Evolutionary conservation across 495 filamentous ascomycete species (phyloP).

Genomic region (Cercophora sp.): DNA sequence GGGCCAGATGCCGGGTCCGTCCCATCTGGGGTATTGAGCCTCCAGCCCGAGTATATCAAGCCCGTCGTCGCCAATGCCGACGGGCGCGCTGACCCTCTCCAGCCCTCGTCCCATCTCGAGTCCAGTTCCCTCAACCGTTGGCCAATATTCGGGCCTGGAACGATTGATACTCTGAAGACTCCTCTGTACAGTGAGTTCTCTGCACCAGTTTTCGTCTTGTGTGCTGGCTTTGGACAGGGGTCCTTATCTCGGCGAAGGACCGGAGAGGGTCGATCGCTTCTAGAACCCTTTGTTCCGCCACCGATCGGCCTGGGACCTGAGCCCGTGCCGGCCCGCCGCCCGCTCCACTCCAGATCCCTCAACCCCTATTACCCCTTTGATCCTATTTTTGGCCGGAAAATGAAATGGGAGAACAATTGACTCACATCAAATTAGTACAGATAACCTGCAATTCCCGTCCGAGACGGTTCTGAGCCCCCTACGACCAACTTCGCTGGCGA

Average conservation of each 20-base stretch:
- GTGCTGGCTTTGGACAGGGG: constrained; percentile 8
- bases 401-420: too few species aligned
- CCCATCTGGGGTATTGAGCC: background rate
- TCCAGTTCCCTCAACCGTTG: background rate
- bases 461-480: too few species aligned
- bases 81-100: background rate
- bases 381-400: too few species aligned
- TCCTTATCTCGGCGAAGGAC: constrained; percentile 18
- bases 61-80: background rate
- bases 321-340: background rate
- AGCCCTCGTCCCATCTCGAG: background rate
- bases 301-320: constrained; percentile 7
- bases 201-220: constrained; percentile 3
- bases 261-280: constrained; percentile 20
- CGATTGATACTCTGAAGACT: background rate
- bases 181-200: background rate
- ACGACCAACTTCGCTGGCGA: too few species aligned
- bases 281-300: constrained; percentile 21
- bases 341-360: too few species aligned
- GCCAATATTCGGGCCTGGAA: background rate
- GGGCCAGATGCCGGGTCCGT: background rate
- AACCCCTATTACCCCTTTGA: too few species aligned
- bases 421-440: background rate
- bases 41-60: background rate
- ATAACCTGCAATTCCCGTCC: background rate